Conservation (phyloP, 352 stramenopile genomes). For the Phytophthora sansomeana region DNA sequence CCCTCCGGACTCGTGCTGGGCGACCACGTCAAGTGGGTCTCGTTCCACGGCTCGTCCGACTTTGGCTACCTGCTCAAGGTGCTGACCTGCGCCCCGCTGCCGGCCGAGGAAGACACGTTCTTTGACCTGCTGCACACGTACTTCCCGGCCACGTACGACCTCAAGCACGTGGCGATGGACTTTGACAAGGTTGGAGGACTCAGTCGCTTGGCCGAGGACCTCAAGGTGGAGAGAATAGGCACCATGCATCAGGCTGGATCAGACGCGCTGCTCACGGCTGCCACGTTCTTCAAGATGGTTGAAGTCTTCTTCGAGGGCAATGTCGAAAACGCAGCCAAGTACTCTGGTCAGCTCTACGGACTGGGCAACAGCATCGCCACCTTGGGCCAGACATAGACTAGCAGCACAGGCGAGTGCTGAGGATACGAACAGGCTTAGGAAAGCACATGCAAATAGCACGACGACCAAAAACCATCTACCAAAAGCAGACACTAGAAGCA, state of each 20-base stretch:
- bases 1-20: conserved; percentile 98
- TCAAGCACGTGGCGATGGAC: conserved; percentile 99
- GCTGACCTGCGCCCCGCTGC: conserved; percentile 91
- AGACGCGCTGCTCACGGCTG: conserved; percentile 96
- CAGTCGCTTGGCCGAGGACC: conserved; percentile 95
- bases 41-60: conserved; percentile 99
- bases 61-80: conserved; percentile 99
- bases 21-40: conserved; percentile 99
- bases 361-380: conserved; percentile 73
- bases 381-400: conserved; percentile 47
- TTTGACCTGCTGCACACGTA: conserved; percentile 98
- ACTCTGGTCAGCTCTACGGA: conserved; percentile 88
- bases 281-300: conserved; percentile 94
- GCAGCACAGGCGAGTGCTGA: conserved; percentile 15
- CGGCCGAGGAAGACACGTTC: conserved; percentile 93
- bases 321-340: conserved; percentile 84
- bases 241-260: conserved; percentile 99
- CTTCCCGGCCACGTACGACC: conserved; percentile 98
- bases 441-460: conserved; percentile 36
- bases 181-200: conserved; percentile 98
- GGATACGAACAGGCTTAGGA: conserved; percentile 11
- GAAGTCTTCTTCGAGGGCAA: conserved; percentile 90
- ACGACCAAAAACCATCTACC: conserved; percentile 22
- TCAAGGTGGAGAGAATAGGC: conserved; percentile 97
- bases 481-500: conserved; percentile 17